Evolutionary conservation across 2,329 filamentous ascomycete genomes (phyloP), one percentile per base, ranked within the genome.

Genomic region (Coniochaeta hoffmannii): DNA sequence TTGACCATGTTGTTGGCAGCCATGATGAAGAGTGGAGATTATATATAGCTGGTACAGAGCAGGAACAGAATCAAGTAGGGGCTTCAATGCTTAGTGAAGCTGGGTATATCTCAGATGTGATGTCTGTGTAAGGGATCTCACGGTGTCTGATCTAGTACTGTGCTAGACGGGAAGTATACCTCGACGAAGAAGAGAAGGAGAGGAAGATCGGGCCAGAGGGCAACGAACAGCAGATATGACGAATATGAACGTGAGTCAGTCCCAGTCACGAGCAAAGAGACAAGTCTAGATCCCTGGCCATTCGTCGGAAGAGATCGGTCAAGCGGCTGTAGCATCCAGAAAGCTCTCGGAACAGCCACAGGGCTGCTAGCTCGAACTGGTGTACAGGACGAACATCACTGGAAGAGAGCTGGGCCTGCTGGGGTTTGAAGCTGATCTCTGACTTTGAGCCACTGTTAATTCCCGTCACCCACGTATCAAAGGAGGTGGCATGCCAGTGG

Each of bases 1-100:
- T 77, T 81, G 56, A 77, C 67, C 83, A 87, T 86, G 70, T 83
- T 85, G 71, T 80, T 80, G 62, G 78, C 73, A 59, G 81, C 80
- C 81, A 85, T 85, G 63, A 46, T 74, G 71, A 62, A 62, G 60
- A 59, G 44, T 57, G n/a, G 41, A 32, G 30, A 12, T 14, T 28
- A 44, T 26, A 12, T 44, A 46, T 22, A 9, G 17, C 6, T 19
- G 41, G 2, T 28, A 28, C 26, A n/a, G 10, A 15, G 26, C 24
- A 24, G 22, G 22, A 41, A 41, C 12, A n/a, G 17, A 14, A 41
- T 41, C 36, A 41, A 46, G 41, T 22, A 26, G 24, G 41, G 19
- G 11, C 17, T 44, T 26, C 41, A 46, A 28, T 46, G 41, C 22
- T 46, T 46, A 28, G 19, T 46, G 41, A 46, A 46, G 49, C 36